Percentiles rank a stretch among this genome's conserved stretches.
phyloP scores from a whole-genome alignment of 106 monocot genomes.

The Dioscorea alata region DNA sequence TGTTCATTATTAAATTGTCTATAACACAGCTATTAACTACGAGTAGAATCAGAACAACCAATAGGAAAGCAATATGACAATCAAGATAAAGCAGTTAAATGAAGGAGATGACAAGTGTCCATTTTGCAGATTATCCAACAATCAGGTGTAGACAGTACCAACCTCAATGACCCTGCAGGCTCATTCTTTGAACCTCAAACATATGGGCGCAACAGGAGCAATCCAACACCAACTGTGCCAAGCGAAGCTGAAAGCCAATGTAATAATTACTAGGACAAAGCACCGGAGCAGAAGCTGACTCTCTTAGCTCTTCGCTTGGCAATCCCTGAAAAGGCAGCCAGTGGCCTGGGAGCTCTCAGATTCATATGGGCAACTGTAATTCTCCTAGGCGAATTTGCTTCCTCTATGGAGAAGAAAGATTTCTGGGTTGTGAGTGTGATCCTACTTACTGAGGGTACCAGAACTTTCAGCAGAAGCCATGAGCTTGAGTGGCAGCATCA shows the following conservation, averaged over 20 bases:
- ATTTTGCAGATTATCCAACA: neutral
- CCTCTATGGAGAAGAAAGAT: constrained; percentile 12
- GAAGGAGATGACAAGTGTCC: neutral
- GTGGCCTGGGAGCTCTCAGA: constrained; percentile 33
- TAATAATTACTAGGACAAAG: neutral
- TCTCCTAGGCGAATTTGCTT: constrained; percentile 51
- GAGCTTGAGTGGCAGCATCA: constrained; percentile 56
- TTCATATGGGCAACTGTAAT: constrained; percentile 67
- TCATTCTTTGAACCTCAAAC: neutral
- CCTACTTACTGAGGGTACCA: constrained; percentile 38
- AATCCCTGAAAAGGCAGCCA: constrained; percentile 13
- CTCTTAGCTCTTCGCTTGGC: constrained; percentile 12
- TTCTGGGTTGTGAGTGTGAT: constrained; percentile 48
- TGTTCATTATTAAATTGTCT: too few species aligned
- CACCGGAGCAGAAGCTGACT: constrained; percentile 22
- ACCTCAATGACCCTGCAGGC: neutral
- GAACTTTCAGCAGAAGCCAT: constrained; percentile 51
- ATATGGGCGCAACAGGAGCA: neutral
- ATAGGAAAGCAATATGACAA: neutral
- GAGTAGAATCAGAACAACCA: too few species aligned
- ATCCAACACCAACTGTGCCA: neutral
- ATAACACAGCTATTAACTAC: too few species aligned
- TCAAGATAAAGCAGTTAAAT: neutral
- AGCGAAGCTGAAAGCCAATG: neutral
- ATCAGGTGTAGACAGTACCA: neutral